Conservation (phyloP, 2,329 filamentous ascomycete genomes). For the Blastomyces percursus region DNA sequence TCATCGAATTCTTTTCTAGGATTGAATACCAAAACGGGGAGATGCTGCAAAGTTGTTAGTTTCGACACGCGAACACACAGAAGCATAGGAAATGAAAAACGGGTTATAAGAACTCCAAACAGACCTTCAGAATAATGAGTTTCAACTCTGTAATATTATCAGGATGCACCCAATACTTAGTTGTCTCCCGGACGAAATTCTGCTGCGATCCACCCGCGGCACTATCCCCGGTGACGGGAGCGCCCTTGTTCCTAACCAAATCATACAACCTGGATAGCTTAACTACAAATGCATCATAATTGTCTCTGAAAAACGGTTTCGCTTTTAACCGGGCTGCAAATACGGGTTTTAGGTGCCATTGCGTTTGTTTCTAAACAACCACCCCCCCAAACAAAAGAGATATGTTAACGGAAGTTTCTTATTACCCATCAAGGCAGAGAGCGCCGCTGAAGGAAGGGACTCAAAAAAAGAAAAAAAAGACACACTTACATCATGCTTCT, state of each 20-base stretch:
- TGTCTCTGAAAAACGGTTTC: constrained; percentile 97
- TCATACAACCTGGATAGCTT: constrained; percentile 94
- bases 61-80: not conserved
- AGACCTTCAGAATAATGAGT: constrained; percentile 81
- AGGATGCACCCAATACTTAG: constrained; percentile 98
- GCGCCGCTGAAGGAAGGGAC: not conserved
- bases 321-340: constrained; percentile 90
- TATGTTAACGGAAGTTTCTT: not conserved
- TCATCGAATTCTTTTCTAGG: constrained; percentile 89
- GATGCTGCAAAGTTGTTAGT: constrained; percentile 43
- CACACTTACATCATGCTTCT: constrained; percentile 82
- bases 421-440: not conserved
- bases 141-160: constrained; percentile 98
- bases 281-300: constrained; percentile 92
- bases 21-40: constrained; percentile 96
- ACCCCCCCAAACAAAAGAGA: constrained; percentile 1
- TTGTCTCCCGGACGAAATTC: constrained; percentile 93
- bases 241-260: constrained; percentile 81
- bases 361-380: constrained; percentile 82
- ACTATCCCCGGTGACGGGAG: constrained; percentile 84
- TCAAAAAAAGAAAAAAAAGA: not conserved
- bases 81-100: not conserved
- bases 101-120: constrained; percentile 6
- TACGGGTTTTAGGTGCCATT: constrained; percentile 87
- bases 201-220: constrained; percentile 84